Base-by-base conservation (phyloP, 2,329 filamentous ascomycete genomes). In the Claviceps fusiformis region DNA sequence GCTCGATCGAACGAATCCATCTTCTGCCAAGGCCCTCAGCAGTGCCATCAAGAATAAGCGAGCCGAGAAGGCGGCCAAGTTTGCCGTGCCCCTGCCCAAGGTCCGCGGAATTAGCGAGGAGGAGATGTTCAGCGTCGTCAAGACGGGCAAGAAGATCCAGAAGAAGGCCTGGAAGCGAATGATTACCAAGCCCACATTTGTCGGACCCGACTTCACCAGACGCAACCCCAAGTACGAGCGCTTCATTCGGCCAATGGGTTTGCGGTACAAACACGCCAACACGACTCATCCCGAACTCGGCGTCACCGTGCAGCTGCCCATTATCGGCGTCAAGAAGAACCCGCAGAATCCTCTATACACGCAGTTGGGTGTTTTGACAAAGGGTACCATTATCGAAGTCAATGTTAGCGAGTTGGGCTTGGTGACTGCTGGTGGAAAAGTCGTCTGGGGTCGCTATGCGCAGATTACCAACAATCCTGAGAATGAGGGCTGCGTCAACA, bases 61-160 rank as follows among this genome's bases (percentile, higher is more conserved):
- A 45, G 80, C 80, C 59, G 95, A 95, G 71, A 95, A 96, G 79
- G 89, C 91, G 7, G 93, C 93, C 52, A 88, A 92, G 68, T 97
- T 96, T 69, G 81, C 80, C 37, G 93, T 97, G 44, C 93, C 93
- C 1, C 71, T 98, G 65, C 93, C 93, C 41, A 96, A 95, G 74
- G 93, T 97, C 48, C 82, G 88, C 65, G 92, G 70, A 56, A 96
- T 97, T 63, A 84, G 82, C 62, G 92, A 97, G 75, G 89, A 95
- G 77, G 92, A 95, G 75, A 92, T 96, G 86, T 97, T 97, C 78
- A 92, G 89, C 73, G 91, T 95, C 15, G 83, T 97, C 65, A 90
- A 90, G 75, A 97, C 92, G 37, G 92, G 93, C 64, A 95, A 95
- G 81, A 96, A 95, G 79, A 89, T 85, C 2, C 78, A 84, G 55